Evolutionary conservation across 106 monocot species (phyloP), one percentile per base, ranked within the genome.

Genomic region (Acorus gramineus): DNA sequence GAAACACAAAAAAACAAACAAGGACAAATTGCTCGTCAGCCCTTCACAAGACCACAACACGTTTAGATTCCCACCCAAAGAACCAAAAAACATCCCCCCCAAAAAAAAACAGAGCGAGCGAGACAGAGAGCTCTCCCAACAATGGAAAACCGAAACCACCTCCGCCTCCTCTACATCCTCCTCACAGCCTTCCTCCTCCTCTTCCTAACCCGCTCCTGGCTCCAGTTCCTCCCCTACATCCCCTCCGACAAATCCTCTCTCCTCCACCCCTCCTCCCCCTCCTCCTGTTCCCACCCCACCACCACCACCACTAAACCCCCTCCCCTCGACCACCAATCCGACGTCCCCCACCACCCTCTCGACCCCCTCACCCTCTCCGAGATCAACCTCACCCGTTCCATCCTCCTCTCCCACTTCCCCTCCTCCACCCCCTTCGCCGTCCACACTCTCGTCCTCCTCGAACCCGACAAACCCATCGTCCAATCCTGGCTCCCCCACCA

Each of bases 341-440:
- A 74, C 66, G 62, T 51, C 7, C 85, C 83, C 0, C 64, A 9
- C 53, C 81, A 94, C 78, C 89, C 89, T 5, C 81, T 94, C 46
- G 93, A 94, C 75, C 86, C 89, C 2, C 70, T 94, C 3, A 94
- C 89, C 4, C 14, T 86, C 50, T 42, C n/a, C 3, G 89, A 90
- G 59, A 73, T 89, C 50, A 73, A 67, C 80, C 9, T 66, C 9
- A 84, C 76, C 46, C 78, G 89, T 3, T 56, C 74, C 5, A 64
- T 78, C 72, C 60, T 94, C 60, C 62, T 70, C 68, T 81, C 86
- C 49, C 50, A 73, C 60, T 68, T 74, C 0, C 84, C 67, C 60
- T 77, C 86, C 52, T 73, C 84, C 44, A 82, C 93, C 14, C 84
- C 86, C 11, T 59, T 90, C 67, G 5, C 49, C 63, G 52, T 94